Conservation (phyloP, 108 stramenopile species). For the Cyclotella sp. region DNA sequence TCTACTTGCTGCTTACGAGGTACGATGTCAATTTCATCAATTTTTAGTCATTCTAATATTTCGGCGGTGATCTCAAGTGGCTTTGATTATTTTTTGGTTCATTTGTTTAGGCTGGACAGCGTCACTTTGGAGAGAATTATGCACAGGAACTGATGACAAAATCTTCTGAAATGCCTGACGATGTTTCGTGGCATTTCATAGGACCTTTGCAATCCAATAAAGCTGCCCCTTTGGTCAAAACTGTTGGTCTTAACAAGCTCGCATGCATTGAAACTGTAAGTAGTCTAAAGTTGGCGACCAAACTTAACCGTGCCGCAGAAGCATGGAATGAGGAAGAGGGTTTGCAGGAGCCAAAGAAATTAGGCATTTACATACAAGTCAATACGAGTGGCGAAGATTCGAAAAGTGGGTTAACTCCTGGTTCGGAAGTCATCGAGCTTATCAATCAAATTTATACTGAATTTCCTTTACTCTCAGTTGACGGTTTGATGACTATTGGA, state of each 20-base stretch:
- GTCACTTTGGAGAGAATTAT: conserved; percentile 99
- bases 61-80: neutral
- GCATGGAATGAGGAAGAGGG: conserved; percentile 33
- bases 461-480: conserved; percentile 79
- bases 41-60: neutral
- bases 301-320: conserved; percentile 84
- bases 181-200: conserved; percentile 95
- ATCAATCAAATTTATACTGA: conserved; percentile 65
- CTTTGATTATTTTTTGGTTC: neutral
- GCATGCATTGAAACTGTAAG: conserved; percentile 90
- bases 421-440: conserved; percentile 58
- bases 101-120: conserved; percentile 69
- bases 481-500: conserved; percentile 99
- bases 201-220: conserved; percentile 98
- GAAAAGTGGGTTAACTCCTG: conserved; percentile 89
- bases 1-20: conserved; percentile 86
- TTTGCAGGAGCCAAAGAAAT: conserved; percentile 43
- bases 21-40: conserved; percentile 1
- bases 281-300: conserved; percentile 90
- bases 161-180: conserved; percentile 76
- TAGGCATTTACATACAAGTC: conserved; percentile 91
- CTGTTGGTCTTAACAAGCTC: conserved; percentile 70
- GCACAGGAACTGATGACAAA: conserved; percentile 99
- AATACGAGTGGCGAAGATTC: conserved; percentile 97
- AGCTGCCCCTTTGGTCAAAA: conserved; percentile 82